Base-by-base conservation (phyloP, 176 grass and related monocot species). In the Avena sativa region DNA sequence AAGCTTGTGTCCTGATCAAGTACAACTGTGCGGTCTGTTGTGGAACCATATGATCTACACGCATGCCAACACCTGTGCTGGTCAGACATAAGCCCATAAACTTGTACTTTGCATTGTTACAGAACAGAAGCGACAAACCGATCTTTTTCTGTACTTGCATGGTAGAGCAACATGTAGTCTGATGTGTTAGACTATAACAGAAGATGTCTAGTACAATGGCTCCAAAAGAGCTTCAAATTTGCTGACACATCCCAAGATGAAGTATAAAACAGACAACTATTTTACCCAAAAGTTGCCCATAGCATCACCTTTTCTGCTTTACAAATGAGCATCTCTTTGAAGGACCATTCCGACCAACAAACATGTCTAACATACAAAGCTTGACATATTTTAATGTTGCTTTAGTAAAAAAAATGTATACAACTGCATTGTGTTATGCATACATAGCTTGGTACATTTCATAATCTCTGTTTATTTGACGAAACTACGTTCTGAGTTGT, bases 361-460 rank as follows among this genome's bases (percentile, higher is more conserved):
- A 28, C 48, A 52, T 16, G 44, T 2, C 59, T 57, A 50, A n/a
- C 32, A 74, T 3, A 60, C 55, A 57, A 57, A 20, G 3, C 43
- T 19, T 43, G 61, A 64, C 10, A 75, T 36, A 32, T 51, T 34
- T 76, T 21, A 84, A 50, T 38, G 19, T 85, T 77, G 72, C 72
- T 75, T 16, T 52, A 5, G 23, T 75, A 75, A 75, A 74, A 48
- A 48, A 62, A 47, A 17, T 5, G 2, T 62, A 62, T 13, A 9
- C 9, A 74, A 62, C 0, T 20, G 11, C 3, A 32, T 68, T 32
- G 49, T 56, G 49, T 55, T n/a, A 21, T 23, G 38, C 78, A 80
- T 20, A 48, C 30, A 66, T 65, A 83, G 50, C 11, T 57, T 72
- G 62, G 7, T 71, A 52, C n/a, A 19, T 83, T 81, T 38, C 20